Conservation (phyloP, 306 rosid genomes). For the Vicia sativa region DNA sequence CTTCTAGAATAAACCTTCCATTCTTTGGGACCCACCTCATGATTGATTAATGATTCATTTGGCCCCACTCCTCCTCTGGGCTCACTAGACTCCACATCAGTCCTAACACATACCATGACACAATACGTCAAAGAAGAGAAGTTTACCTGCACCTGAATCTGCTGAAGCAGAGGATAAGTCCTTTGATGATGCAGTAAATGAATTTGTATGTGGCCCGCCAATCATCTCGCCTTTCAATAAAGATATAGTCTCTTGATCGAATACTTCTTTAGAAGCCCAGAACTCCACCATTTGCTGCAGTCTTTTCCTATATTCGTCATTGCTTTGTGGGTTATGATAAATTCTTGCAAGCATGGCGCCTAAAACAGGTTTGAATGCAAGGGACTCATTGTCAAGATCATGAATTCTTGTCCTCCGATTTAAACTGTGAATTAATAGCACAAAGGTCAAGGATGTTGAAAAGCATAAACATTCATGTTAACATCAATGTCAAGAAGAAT, state of each 20-base stretch:
- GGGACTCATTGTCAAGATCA: slow-evolving; percentile 84
- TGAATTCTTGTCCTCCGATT: slow-evolving; percentile 58
- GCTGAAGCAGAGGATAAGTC: slow-evolving; percentile 58
- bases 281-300: slow-evolving; percentile 90
- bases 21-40: too few species aligned
- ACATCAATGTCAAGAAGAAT: slow-evolving; percentile 33
- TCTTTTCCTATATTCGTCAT: slow-evolving; percentile 81
- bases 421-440: slow-evolving; percentile 55
- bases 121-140: slow-evolving; percentile 3
- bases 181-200: slow-evolving; percentile 62
- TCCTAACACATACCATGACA: slow-evolving; percentile 13
- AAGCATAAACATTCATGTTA: slow-evolving; percentile 11
- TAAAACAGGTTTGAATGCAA: slow-evolving; percentile 79
- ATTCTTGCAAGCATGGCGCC: slow-evolving; percentile 96
- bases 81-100: too few species aligned
- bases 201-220: slow-evolving; percentile 64
- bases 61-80: too few species aligned
- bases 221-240: slow-evolving; percentile 77
- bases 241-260: slow-evolving; percentile 75
- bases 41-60: too few species aligned
- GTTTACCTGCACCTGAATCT: slow-evolving; percentile 69
- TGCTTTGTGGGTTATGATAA: slow-evolving; percentile 87
- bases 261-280: slow-evolving; percentile 86
- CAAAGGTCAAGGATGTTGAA: slow-evolving; percentile 37
- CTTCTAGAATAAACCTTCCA: too few species aligned